Conservation (phyloP, 2,329 filamentous ascomycete species). For the Alternaria ventricosa region DNA sequence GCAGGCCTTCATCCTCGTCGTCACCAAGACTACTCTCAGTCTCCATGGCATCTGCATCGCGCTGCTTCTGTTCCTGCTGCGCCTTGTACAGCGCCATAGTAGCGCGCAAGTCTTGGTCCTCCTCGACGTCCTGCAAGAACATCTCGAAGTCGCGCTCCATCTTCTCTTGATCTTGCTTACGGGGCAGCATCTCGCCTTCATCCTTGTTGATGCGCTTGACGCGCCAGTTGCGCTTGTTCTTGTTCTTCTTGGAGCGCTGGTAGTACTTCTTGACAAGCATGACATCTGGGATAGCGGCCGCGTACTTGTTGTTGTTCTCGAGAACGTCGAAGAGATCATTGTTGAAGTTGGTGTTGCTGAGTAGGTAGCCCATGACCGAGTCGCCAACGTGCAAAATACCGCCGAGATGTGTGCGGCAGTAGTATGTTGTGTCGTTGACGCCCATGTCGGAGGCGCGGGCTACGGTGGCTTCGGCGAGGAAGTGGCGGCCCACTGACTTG, state of each 20-base stretch:
- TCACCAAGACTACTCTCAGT: conserved; percentile 63
- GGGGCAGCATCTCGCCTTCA: conserved; percentile 83
- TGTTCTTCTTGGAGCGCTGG: conserved; percentile 77
- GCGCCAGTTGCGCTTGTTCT: conserved; percentile 77
- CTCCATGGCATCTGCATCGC: conserved; percentile 70
- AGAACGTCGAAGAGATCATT: conserved; percentile 83
- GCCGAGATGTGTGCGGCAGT: conserved; percentile 88
- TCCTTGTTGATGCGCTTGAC: conserved; percentile 93
- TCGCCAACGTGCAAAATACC: conserved; percentile 86
- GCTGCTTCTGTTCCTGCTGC: conserved; percentile 61
- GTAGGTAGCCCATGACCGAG: conserved; percentile 91
- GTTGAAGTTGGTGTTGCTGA: conserved; percentile 92
- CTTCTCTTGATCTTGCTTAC: conserved; percentile 85
- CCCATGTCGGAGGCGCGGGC: conserved; percentile 87
- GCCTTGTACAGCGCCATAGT: conserved; percentile 86
- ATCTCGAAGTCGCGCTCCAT: conserved; percentile 95
- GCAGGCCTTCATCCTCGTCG: conserved; percentile 61
- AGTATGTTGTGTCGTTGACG: conserved; percentile 84
- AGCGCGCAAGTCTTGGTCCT: conserved; percentile 85
- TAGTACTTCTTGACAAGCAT: conserved; percentile 98
- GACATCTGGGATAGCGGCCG: conserved; percentile 84
- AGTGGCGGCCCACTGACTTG: conserved; percentile 77
- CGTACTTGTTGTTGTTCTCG: conserved; percentile 76
- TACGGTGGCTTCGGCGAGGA: conserved; percentile 86
- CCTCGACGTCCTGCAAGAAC: conserved; percentile 96